Evolutionary conservation across 306 rosid species (phyloP).

Genomic region (Cicer arietinum): DNA sequence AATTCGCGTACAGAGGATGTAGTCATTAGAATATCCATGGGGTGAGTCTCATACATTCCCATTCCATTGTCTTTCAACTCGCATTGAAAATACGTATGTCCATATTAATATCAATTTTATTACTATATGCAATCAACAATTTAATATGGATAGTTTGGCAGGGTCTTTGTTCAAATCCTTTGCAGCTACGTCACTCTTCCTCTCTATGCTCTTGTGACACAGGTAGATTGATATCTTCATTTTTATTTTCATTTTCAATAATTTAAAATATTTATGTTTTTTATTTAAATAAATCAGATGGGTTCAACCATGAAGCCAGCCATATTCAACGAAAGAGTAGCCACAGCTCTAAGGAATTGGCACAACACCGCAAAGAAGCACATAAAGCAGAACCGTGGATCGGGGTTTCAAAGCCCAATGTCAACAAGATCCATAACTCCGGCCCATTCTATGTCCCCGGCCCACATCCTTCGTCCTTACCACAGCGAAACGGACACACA

Average conservation of each 20-base stretch:
- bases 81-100: neutral
- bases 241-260: neutral
- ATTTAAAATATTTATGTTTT: neutral
- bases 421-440: constrained; percentile 68
- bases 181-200: constrained; percentile 96
- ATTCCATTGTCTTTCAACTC: neutral
- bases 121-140: neutral
- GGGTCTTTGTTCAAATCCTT: constrained; percentile 74
- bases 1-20: constrained; percentile 63
- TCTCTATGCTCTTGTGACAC: constrained; percentile 88
- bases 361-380: constrained; percentile 69
- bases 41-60: constrained; percentile 51
- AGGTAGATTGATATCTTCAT: constrained; percentile 51
- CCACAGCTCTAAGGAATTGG: constrained; percentile 71
- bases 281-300: constrained; percentile 58
- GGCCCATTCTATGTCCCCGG: constrained; percentile 56
- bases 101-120: neutral
- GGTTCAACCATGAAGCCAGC: constrained; percentile 83
- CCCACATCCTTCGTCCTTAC: constrained; percentile 52
- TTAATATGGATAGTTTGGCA: constrained; percentile 32
- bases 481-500: neutral
- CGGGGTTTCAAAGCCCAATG: constrained; percentile 48
- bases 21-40: constrained; percentile 79
- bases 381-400: constrained; percentile 59
- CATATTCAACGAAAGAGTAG: constrained; percentile 84